Percentiles rank a stretch among this genome's conserved stretches.
phyloP scores from a whole-genome alignment of 2,329 filamentous ascomycete genomes.

The Pseudocercospora ulei region DNA sequence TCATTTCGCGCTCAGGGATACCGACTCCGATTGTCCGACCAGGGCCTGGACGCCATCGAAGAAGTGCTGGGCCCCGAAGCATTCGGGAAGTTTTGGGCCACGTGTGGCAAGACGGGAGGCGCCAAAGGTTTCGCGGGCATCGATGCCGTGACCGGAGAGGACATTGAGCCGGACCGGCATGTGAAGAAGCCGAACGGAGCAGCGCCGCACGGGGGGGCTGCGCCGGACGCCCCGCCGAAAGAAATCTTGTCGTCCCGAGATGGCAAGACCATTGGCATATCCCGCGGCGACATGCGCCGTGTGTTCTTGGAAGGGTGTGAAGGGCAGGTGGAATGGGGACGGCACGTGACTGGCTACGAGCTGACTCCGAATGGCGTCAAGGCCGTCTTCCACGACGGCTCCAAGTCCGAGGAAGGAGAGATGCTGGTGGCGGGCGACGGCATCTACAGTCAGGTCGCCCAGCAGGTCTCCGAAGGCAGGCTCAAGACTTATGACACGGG shows the following conservation, averaged over 20 bases:
- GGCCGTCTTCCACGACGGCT: constrained; percentile 52
- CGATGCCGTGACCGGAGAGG: constrained; percentile 47
- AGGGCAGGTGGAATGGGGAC: constrained; percentile 47
- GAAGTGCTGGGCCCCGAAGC: constrained; percentile 36
- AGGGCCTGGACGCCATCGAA: constrained; percentile 54
- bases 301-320: constrained; percentile 52
- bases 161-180: constrained; percentile 10
- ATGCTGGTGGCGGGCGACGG: constrained; percentile 56
- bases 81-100: constrained; percentile 50
- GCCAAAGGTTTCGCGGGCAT: constrained; percentile 42
- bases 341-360: constrained; percentile 52
- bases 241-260: constrained; percentile 43
- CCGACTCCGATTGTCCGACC: constrained; percentile 48
- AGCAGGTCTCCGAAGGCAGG: constrained; percentile 49
- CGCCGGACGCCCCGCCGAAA: constrained; percentile 19
- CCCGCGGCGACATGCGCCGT: constrained; percentile 53
- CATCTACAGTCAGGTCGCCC: constrained; percentile 51
- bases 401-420: constrained; percentile 49
- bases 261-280: constrained; percentile 53
- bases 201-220: constrained; percentile 26
- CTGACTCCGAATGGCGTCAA: constrained; percentile 47
- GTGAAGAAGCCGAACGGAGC: constrained; percentile 16
- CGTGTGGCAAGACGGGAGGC: constrained; percentile 52
- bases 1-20: constrained; percentile 55
- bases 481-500: constrained; percentile 56